Base-by-base conservation (phyloP, 345 rosid species). In the Pistacia vera region DNA sequence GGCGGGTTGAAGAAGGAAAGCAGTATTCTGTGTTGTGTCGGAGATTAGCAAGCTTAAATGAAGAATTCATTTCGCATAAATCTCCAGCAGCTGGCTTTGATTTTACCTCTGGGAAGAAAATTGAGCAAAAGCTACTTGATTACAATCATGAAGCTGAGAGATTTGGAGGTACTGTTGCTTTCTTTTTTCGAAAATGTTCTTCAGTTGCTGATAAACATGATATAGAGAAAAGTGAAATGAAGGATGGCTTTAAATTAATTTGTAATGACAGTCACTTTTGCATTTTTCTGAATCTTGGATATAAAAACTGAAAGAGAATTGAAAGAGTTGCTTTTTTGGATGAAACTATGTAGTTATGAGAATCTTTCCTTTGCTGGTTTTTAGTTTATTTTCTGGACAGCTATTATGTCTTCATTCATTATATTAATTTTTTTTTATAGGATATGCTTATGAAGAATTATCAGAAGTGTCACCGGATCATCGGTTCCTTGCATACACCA, bases 121-220 rank as follows among this genome's bases (percentile, higher is more conserved):
- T 93, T 87, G 99, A 93, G 82, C 99, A 90, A 85, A 93, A 93
- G 88, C 85, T 96, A 77, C 78, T 96, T 83, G 99, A 96, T 85
- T 92, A 93, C 80, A 96, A 93, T 84, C 88, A 81, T 55, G 99
- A 96, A 83, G 97, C 99, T n/a, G 87, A 90, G 83, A 92, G 97
- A 85, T 93, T 96, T 83, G 97, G 98, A 88, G 99, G 99, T 95
- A 76, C n/a, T 72, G 20, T 20, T 16, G 48, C n/a, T 54, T 77
- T 33, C 70, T 13, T 73, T 73, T 76, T 65, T 28, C 51, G 20
- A n/a, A 36, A 57, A 41, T 36, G 36, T n/a, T 12, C 59, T 25
- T 4, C 18, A 18, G 13, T 14, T 25, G 8, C 35, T 25, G 51
- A 18, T 7, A 64, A 41, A 64, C n/a, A 3, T 51, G 58, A 12